Conservation (phyloP, 768 basidiomycete species). For the Russula sp. region DNA sequence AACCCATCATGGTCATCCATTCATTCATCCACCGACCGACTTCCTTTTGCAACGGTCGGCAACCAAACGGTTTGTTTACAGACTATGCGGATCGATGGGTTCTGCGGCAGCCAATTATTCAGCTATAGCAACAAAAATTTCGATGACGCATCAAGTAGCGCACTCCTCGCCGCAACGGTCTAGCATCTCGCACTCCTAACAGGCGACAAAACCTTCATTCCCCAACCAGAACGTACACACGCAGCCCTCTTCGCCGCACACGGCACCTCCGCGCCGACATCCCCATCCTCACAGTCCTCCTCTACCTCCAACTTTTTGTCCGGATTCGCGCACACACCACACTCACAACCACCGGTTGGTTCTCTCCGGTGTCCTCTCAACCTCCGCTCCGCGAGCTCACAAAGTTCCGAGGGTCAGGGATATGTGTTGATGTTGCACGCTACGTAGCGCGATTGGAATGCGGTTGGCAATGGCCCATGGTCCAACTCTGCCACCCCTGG, state of each 20-base stretch:
- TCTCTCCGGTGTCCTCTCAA: no score
- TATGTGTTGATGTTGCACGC: no score
- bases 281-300: not conserved
- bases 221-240: conserved; percentile 56
- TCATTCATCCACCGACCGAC: not conserved
- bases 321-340: no score
- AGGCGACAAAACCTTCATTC: conserved; percentile 49
- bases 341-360: no score
- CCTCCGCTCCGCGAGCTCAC: no score
- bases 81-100: conserved; percentile 71
- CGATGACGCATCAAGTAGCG: conserved; percentile 68
- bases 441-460: no score
- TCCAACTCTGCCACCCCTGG: not conserved
- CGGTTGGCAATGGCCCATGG: no score
- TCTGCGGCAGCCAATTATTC: conserved; percentile 28
- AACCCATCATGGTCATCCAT: not conserved
- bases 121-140: conserved; percentile 45
- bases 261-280: conserved; percentile 6
- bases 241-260: conserved; percentile 29
- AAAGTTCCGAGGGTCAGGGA: no score
- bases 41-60: conserved; percentile 38
- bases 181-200: conserved; percentile 65
- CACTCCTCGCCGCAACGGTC: conserved; percentile 72
- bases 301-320: no score
- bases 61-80: conserved; percentile 51